Evolutionary conservation across 208 protist species (phyloP).

Genomic region (Leishmania braziliensis): DNA sequence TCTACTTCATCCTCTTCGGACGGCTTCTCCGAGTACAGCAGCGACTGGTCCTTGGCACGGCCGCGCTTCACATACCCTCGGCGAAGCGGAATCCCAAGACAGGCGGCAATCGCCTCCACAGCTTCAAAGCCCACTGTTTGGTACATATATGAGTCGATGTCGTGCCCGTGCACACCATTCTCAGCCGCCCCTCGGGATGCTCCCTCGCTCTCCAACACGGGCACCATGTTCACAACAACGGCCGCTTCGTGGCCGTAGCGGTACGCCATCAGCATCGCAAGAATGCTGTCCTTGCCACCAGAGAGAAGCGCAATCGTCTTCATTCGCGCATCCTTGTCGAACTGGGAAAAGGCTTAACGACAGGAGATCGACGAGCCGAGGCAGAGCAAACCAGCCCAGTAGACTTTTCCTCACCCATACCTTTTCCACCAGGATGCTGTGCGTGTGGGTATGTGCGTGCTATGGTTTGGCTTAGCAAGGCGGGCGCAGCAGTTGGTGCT

Average conservation of each 20-base stretch:
- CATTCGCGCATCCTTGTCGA: conserved; percentile 55
- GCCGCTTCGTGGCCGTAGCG: conserved; percentile 95
- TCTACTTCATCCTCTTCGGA: conserved; percentile 97
- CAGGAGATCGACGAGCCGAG: neutral
- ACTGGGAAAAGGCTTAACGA: too few relatives aligned
- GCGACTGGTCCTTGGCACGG: conserved; percentile 64
- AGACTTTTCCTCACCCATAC: neutral
- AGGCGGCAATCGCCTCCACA: conserved; percentile 88
- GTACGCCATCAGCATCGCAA: conserved; percentile 94
- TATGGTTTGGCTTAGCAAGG: neutral
- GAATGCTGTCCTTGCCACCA: conserved; percentile 98
- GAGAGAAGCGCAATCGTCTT: conserved; percentile 97
- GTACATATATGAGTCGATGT: conserved; percentile 99
- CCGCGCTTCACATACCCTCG: conserved; percentile 70
- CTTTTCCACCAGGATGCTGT: neutral
- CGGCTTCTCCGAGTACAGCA: conserved; percentile 78
- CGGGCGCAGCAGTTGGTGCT: neutral
- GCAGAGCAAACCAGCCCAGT: neutral
- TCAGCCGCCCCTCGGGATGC: neutral
- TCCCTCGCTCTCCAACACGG: conserved; percentile 3
- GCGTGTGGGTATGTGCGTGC: neutral
- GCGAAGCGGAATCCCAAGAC: conserved; percentile 94
- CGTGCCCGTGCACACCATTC: conserved; percentile 47
- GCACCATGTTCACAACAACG: conserved; percentile 96
- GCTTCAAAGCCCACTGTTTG: conserved; percentile 98